Base-by-base conservation (phyloP, 495 filamentous ascomycete genomes). In the Mytilinidion resinicola region DNA sequence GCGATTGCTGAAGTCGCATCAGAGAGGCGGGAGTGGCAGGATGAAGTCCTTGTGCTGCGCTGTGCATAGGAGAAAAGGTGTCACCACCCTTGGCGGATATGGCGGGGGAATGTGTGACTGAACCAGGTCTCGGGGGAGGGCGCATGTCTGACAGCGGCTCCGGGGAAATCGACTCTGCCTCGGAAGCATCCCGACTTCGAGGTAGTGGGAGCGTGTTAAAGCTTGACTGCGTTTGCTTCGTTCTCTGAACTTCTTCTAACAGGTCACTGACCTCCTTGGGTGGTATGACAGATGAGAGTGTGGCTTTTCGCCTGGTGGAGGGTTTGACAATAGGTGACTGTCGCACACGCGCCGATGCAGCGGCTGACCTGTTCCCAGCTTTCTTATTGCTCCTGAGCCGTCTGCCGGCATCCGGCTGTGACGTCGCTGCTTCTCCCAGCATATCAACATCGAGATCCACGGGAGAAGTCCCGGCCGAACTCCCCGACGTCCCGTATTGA, bases 301-400 rank as follows among this genome's bases (percentile, higher is more conserved):
- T 66, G 60, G 81, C 85, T 67, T 81, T 80, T 56, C 85, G 82
- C 52, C 73, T 74, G 25, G 25, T 30, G 57, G 87, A 79, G 0
- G 90, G 85, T 67, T 92, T 95, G 37, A 89, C 85, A 39, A 89
- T 91, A 1, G 92, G 91, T 3, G 90, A 95, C 69, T 92, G 88
- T 53, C 87, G 85, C 33, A 66, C 60, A 37, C 69, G 65, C n/a
- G 43, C 38, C 35, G 55, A 21, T 1, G 64, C 42, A 36, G 48
- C 57, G 4, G 60, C 51, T 73, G 72, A 33, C 72, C 74, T 59
- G 37, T 73, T 70, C 19, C 61, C 64, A 21, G 51, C 58, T 15
- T 52, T 56, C 49, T 66, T 70, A 38, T 61, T 65, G 42, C 55
- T 63, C 60, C 47, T 51, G 42, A 55, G 62, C 43, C 53, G 63